These are phyloP conservation scores for Gynandropsis gynandra DNA, from an alignment of 345 rosid genomes.

Conservation along the genomic window DNA sequence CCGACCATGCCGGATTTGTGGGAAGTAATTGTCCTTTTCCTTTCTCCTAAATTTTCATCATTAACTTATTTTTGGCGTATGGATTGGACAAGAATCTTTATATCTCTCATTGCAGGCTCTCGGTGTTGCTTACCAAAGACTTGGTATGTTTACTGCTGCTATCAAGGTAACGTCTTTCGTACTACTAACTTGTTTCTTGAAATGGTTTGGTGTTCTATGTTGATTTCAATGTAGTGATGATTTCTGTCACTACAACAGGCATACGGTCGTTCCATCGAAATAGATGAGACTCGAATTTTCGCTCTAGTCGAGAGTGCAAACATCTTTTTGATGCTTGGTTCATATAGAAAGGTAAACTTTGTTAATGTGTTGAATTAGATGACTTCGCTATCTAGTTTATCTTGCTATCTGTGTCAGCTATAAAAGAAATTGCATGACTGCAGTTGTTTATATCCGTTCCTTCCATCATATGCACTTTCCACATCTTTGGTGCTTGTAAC, in stretches of 20 bases:
- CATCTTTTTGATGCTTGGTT: constrained; percentile 81
- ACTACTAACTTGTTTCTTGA: neutral
- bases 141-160: constrained; percentile 95
- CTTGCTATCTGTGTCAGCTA: neutral
- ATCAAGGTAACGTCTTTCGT: constrained; percentile 48
- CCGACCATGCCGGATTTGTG: constrained; percentile 73
- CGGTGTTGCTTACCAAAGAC: constrained; percentile 85
- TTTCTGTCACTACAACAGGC: constrained; percentile 43
- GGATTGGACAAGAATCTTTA: constrained; percentile 10
- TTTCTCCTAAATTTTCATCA: neutral
- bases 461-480: neutral
- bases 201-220: constrained; percentile 10
- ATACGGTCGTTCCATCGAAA: constrained; percentile 73
- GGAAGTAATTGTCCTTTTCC: constrained; percentile 52
- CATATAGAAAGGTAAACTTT: constrained; percentile 67
- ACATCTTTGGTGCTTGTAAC: neutral
- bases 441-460: too few relatives aligned
- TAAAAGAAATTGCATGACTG: too few relatives aligned
- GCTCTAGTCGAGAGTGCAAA: constrained; percentile 85
- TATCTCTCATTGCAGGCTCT: constrained; percentile 52
- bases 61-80: constrained; percentile 11
- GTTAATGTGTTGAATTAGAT: neutral
- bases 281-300: constrained; percentile 63
- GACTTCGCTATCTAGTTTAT: constrained; percentile 12
- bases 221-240: neutral